Percentiles rank a stretch among this genome's conserved stretches.
phyloP scores from a whole-genome alignment of 768 basidiomycete species.

The Mycena albidolilacea region DNA sequence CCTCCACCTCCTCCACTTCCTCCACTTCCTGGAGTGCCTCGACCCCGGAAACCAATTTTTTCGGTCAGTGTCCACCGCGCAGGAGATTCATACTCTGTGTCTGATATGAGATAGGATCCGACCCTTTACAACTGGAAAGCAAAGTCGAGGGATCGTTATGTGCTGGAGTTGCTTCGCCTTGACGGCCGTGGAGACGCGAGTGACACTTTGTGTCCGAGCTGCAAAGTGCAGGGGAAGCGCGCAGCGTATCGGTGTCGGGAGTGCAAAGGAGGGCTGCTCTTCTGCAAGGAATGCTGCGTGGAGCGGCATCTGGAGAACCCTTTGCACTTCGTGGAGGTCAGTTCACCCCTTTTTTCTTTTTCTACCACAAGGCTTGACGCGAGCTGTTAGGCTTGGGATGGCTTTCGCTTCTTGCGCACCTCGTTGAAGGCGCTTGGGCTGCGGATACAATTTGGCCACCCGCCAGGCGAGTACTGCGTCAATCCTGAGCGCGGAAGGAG shows the following conservation, averaged over 20 bases:
- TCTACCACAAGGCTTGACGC: too few species aligned
- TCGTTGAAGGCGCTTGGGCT: too few species aligned
- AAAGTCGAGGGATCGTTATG: too few species aligned
- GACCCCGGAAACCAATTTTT: neutral
- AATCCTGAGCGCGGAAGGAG: constrained; percentile 2
- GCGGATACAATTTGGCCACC: constrained; percentile 2
- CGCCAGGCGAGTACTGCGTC: neutral
- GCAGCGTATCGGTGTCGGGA: constrained; percentile 5
- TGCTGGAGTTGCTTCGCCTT: too few species aligned
- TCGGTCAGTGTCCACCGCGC: neutral
- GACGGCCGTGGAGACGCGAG: neutral
- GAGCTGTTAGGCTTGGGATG: neutral
- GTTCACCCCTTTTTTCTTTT: neutral
- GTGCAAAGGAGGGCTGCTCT: neutral
- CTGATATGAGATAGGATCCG: neutral
- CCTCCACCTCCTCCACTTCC: neutral
- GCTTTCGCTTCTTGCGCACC: too few species aligned
- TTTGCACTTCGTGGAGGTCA: constrained; percentile 19
- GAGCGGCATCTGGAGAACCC: constrained; percentile 22
- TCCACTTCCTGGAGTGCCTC: neutral
- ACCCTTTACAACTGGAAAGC: too few species aligned
- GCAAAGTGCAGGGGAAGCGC: neutral
- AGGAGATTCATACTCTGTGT: neutral
- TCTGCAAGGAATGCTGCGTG: constrained; percentile 18
- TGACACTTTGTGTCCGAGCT: neutral